Percentiles rank a stretch among this genome's conserved stretches.
Conservation (phyloP, 73 alveolate species). For the Paramecium bursaria region DNA sequence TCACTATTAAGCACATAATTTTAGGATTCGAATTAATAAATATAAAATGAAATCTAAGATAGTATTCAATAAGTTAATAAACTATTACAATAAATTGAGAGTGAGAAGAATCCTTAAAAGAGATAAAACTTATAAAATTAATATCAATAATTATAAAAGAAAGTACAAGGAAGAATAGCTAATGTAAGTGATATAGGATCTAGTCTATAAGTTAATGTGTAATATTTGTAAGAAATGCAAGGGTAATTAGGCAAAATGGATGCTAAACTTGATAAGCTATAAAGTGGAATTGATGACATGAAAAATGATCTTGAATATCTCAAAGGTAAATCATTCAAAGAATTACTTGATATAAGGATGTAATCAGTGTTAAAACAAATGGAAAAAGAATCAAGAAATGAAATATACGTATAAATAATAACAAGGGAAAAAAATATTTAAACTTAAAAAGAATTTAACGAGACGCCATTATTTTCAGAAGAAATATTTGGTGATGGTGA, state of each 20-base stretch:
- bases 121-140: neutral
- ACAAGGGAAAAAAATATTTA: neutral
- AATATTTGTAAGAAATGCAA: conserved; percentile 20
- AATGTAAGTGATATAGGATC: conserved; percentile 17
- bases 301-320: conserved; percentile 23
- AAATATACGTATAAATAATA: neutral
- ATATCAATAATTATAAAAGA: neutral
- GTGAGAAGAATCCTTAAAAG: neutral
- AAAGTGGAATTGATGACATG: neutral
- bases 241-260: conserved; percentile 8
- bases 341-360: conserved; percentile 33
- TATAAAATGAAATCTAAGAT: no score
- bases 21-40: no score
- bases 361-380: neutral
- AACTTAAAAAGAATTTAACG: neutral
- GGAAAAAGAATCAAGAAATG: neutral
- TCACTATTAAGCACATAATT: no score
- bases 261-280: neutral
- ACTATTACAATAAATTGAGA: no score
- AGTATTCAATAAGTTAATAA: no score
- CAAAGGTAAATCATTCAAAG: conserved; percentile 5
- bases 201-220: neutral
- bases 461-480: neutral
- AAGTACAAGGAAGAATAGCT: conserved; percentile 3
- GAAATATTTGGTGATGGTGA: conserved; percentile 46